Evolutionary conservation across 2,329 filamentous ascomycete species (phyloP), one percentile per base, ranked within the genome.

Genomic region (Colletotrichum lini): DNA sequence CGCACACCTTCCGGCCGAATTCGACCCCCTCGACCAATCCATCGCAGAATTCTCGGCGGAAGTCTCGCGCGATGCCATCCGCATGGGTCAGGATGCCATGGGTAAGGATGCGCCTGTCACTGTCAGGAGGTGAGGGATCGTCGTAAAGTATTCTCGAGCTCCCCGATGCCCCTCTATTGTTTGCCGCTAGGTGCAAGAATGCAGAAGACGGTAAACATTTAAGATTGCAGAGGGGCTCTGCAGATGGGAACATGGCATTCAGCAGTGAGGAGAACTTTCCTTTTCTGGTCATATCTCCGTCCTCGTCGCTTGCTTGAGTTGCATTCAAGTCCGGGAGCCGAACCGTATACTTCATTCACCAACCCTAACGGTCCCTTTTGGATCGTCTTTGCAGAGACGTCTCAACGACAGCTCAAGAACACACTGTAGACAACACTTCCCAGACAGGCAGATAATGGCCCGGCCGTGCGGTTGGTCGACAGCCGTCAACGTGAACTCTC

Each of bases 351-450:
- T 63, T 21, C 23, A 57, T 50, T 44, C 59, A 45, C 44, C 40
- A 26, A 50, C 50, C 58, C 23, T 52, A 45, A 63, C 38, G 50
- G 65, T 10, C 44, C 53, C 50, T 40, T 16, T 56, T 30, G 35
- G 13, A n/a, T 40, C 35, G 35, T 40, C 35, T 6, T 18, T 26
- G 61, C 62, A 75, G 76, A 76, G 75, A 76, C 77, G 60, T 74
- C 70, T 67, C 70, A 72, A 71, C 72, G 60, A 72, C 64, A 49
- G 52, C 44, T 7, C n/a, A 50, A 50, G 1, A 35, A 35, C 9
- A 35, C 30, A 35, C 30, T 35, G 30, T 70, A 35, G 30, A 50
- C 74, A 42, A 53, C 65, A 64, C 77, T 78, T 79, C 77, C 76
- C 67, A 74, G 75, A 72, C 65, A 68, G 63, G 73, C 49, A 50